phyloP scores from a whole-genome alignment of 352 stramenopile species.

The Elongisporangium anandrum region DNA sequence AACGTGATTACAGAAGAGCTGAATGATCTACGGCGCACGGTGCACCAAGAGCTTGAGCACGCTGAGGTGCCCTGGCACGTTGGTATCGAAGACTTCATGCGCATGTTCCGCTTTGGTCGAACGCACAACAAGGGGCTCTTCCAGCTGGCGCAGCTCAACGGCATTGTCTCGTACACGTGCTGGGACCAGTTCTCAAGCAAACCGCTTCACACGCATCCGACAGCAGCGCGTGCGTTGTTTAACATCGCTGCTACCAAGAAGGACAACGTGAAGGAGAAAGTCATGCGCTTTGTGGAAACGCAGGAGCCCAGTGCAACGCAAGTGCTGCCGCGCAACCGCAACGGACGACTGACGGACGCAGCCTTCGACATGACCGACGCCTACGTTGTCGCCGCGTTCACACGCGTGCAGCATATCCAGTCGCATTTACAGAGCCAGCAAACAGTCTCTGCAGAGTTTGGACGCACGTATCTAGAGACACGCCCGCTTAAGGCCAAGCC shows the following conservation, averaged over 20 bases:
- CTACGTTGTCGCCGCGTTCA: constrained; percentile 78
- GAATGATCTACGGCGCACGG: constrained; percentile 16
- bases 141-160: constrained; percentile 83
- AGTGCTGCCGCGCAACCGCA: constrained; percentile 22
- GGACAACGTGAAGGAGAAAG: constrained; percentile 60
- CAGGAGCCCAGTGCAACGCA: constrained; percentile 33
- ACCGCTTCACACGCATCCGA: constrained; percentile 68
- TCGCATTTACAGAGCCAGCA: constrained; percentile 21
- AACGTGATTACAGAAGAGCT: constrained; percentile 43
- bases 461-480: neutral
- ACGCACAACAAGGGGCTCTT: constrained; percentile 86
- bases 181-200: constrained; percentile 54
- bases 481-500: constrained; percentile 8
- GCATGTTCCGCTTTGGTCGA: constrained; percentile 66
- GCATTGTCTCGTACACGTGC: constrained; percentile 75
- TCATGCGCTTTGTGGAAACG: constrained; percentile 55
- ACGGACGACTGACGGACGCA: constrained; percentile 35
- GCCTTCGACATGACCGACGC: constrained; percentile 77
- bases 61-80: constrained; percentile 41
- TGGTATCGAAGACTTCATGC: constrained; percentile 84
- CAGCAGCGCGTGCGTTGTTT: constrained; percentile 69
- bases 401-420: constrained; percentile 46
- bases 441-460: neutral
- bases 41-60: constrained; percentile 8
- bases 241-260: constrained; percentile 23